A percentile compares a stretch with the other conserved stretches of the same genome.
These are phyloP conservation scores for Filobasidium uniguttulatum DNA, from an alignment of 1,284 basidiomycete genomes.

Conservation along the genomic window DNA sequence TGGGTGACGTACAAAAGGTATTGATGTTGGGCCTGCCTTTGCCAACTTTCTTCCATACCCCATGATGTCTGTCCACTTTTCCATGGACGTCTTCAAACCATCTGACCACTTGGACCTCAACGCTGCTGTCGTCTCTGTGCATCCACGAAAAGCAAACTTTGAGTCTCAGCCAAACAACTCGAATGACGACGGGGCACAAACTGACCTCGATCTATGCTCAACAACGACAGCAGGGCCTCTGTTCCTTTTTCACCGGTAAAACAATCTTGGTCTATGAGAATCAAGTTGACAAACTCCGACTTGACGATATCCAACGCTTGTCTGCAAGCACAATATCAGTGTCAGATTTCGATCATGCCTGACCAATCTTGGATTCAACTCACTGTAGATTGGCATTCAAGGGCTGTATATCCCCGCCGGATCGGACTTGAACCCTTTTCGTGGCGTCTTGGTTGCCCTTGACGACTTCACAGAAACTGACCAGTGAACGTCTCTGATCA, in stretches of 20 bases:
- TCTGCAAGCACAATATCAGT: conserved; percentile 29
- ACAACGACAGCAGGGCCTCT: conserved; percentile 57
- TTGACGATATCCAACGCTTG: conserved; percentile 46
- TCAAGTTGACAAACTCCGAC: conserved; percentile 50
- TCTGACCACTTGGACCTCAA: conserved; percentile 53
- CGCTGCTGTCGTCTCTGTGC: conserved; percentile 35
- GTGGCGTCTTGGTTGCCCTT: conserved; percentile 66
- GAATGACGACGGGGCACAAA: background rate
- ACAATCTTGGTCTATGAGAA: conserved; percentile 75
- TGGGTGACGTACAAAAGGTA: conserved; percentile 17
- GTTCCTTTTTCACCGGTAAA: conserved; percentile 61
- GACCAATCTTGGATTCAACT: background rate
- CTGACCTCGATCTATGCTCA: conserved; percentile 49
- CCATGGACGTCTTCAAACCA: conserved; percentile 46
- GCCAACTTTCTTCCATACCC: conserved; percentile 22
- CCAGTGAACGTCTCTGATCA: conserved; percentile 73
- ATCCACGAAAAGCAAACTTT: background rate
- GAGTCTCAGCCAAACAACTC: background rate
- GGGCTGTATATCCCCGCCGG: conserved; percentile 19
- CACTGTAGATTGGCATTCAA: conserved; percentile 2
- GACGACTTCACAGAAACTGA: conserved; percentile 75
- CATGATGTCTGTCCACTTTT: conserved; percentile 59
- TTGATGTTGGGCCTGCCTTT: conserved; percentile 22
- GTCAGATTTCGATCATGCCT: conserved; percentile 19
- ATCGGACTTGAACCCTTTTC: conserved; percentile 66